phyloP scores from a whole-genome alignment of 352 stramenopile genomes.

The Phytophthora multivora region DNA sequence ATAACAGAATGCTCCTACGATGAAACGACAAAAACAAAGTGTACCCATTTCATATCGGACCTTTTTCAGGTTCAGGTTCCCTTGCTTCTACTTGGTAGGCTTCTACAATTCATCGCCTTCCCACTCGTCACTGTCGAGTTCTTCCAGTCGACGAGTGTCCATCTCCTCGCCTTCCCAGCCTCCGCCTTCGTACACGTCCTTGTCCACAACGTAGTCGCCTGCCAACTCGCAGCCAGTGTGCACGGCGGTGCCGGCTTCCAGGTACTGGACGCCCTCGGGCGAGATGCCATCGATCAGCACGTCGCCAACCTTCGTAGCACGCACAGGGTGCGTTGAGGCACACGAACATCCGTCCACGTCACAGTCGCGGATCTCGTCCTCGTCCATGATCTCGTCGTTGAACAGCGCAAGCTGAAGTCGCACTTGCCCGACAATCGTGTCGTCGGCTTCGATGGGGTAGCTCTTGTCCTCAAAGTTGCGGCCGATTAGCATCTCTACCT shows the following conservation, averaged over 20 bases:
- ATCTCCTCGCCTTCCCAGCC: slow-evolving; percentile 34
- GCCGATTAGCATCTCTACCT: slow-evolving; percentile 70
- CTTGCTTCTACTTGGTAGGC: no score
- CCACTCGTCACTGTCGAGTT: slow-evolving; percentile 50
- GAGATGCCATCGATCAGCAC: slow-evolving; percentile 78
- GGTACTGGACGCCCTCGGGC: slow-evolving; percentile 70
- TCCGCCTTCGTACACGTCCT: slow-evolving; percentile 56
- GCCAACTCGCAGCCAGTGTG: slow-evolving; percentile 66
- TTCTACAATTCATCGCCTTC: slow-evolving; percentile 68
- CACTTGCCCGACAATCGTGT: slow-evolving; percentile 79
- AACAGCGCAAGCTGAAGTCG: slow-evolving; percentile 76
- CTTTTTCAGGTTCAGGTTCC: slow-evolving; percentile 2
- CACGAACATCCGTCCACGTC: slow-evolving; percentile 78
- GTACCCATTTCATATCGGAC: neutral
- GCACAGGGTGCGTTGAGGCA: slow-evolving; percentile 51
- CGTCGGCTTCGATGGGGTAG: slow-evolving; percentile 70
- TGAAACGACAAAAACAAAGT: slow-evolving; percentile 8
- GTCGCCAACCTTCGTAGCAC: slow-evolving; percentile 73
- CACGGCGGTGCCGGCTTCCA: slow-evolving; percentile 68
- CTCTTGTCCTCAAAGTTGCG: slow-evolving; percentile 76
- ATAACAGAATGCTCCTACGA: slow-evolving; percentile 13
- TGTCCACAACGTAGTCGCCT: slow-evolving; percentile 80
- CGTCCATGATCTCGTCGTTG: slow-evolving; percentile 79
- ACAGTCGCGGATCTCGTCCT: slow-evolving; percentile 57
- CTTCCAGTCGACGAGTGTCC: slow-evolving; percentile 19